Evolutionary conservation across 352 stramenopile species (phyloP).

Genomic region (Phytophthora cactorum): DNA sequence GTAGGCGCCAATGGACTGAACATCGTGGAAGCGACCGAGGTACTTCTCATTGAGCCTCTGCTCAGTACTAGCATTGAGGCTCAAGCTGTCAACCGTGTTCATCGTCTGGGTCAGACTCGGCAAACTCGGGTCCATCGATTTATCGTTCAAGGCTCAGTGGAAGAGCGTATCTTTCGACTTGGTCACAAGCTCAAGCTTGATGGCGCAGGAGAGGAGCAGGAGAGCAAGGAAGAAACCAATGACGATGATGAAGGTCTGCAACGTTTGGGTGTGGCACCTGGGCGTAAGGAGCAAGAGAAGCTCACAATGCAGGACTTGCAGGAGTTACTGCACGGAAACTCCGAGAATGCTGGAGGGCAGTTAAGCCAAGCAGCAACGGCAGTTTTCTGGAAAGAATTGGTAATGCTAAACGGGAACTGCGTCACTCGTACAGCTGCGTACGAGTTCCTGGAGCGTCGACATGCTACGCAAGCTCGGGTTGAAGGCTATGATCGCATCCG

Average conservation of each 20-base stretch:
- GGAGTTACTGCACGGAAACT: conserved; percentile 42
- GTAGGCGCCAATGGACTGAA: conserved; percentile 93
- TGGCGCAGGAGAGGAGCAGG: neutral
- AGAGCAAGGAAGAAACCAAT: conserved; percentile 12
- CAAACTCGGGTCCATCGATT: conserved; percentile 90
- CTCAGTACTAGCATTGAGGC: conserved; percentile 87
- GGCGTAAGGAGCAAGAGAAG: conserved; percentile 60
- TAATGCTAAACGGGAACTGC: conserved; percentile 47
- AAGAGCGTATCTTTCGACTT: conserved; percentile 85
- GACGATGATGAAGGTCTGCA: conserved; percentile 26
- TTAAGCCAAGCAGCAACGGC: neutral
- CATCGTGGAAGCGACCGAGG: conserved; percentile 91
- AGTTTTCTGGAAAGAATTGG: conserved; percentile 54
- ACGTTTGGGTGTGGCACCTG: conserved; percentile 43
- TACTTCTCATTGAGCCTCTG: conserved; percentile 92
- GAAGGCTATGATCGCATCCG: conserved; percentile 3
- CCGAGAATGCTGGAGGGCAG: neutral
- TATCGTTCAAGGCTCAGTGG: conserved; percentile 87
- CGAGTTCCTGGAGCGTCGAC: conserved; percentile 46
- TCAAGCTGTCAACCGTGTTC: conserved; percentile 91
- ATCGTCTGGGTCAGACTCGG: conserved; percentile 90
- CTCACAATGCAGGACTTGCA: conserved; percentile 62
- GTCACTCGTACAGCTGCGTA: conserved; percentile 37
- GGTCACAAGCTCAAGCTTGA: conserved; percentile 12
- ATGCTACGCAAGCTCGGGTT: conserved; percentile 38